These are phyloP conservation scores for Hydnum rufescens DNA, from an alignment of 768 basidiomycete genomes.

Conservation along the genomic window DNA sequence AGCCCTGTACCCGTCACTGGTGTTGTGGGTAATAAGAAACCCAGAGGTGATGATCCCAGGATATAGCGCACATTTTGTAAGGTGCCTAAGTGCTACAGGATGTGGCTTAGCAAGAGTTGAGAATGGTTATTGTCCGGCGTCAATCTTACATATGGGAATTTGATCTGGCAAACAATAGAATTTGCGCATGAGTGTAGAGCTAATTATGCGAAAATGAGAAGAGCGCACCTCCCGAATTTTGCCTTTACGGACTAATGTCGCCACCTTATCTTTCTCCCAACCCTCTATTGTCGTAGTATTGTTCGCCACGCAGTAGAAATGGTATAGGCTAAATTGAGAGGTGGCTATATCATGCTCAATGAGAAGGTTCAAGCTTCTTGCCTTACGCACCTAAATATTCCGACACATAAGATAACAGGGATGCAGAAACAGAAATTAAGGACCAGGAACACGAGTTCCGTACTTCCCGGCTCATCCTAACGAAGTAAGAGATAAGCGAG, in stretches of 20 bases:
- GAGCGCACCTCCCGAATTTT: slow-evolving; percentile 52
- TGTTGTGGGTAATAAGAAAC: slow-evolving; percentile 66
- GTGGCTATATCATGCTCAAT: slow-evolving; percentile 9
- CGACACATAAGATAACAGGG: slow-evolving; percentile 74
- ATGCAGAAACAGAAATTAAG: slow-evolving; percentile 71
- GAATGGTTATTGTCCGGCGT: slow-evolving; percentile 4
- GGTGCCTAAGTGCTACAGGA: slow-evolving; percentile 55
- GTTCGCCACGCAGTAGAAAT: slow-evolving; percentile 50
- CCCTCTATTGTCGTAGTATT: slow-evolving; percentile 95
- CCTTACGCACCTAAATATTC: slow-evolving; percentile 58
- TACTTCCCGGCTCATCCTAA: slow-evolving; percentile 46
- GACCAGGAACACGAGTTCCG: slow-evolving; percentile 68
- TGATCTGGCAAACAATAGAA: slow-evolving; percentile 30
- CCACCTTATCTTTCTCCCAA: slow-evolving; percentile 94
- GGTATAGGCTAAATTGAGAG: slow-evolving; percentile 48
- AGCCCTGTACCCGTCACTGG: slow-evolving; percentile 49
- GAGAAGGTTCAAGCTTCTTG: slow-evolving; percentile 20
- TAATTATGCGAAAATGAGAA: neutral
- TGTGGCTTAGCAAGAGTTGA: neutral
- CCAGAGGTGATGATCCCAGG: slow-evolving; percentile 48
- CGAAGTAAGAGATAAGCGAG: neutral
- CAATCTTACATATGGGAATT: slow-evolving; percentile 72
- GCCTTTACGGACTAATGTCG: slow-evolving; percentile 64
- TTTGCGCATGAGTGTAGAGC: no score
- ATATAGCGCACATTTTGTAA: slow-evolving; percentile 55